These are phyloP conservation scores for Aureobasidium sp. DNA, from an alignment of 2,329 filamentous ascomycete genomes.

Conservation along the genomic window DNA sequence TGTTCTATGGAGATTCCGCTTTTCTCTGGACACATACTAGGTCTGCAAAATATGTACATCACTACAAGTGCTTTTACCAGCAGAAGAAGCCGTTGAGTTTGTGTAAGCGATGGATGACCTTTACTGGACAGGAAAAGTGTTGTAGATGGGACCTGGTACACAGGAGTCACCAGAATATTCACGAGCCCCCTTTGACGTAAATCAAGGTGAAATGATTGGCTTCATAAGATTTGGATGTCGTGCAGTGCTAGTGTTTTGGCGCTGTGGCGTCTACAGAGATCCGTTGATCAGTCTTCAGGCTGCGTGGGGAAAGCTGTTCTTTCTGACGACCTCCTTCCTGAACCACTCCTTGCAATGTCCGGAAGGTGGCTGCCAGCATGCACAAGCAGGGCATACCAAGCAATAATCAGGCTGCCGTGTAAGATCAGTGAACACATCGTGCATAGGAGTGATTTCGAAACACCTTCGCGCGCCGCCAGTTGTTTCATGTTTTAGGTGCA, in stretches of 20 bases:
- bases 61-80: too few relatives aligned
- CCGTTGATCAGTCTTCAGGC: slow-evolving; percentile 5
- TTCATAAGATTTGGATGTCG: neutral
- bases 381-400: neutral
- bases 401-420: neutral
- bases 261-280: neutral
- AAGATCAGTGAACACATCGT: neutral
- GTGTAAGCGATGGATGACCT: too few relatives aligned
- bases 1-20: too few relatives aligned
- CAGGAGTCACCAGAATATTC: neutral
- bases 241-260: slow-evolving; percentile 1
- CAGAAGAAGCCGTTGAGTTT: too few relatives aligned
- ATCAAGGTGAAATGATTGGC: neutral
- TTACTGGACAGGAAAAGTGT: too few relatives aligned
- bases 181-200: neutral
- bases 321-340: slow-evolving; percentile 1
- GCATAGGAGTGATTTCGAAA: slow-evolving; percentile 8
- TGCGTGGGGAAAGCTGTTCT: neutral
- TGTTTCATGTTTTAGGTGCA: slow-evolving; percentile 13
- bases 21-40: too few relatives aligned
- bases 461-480: slow-evolving; percentile 1
- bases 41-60: too few relatives aligned
- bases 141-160: neutral
- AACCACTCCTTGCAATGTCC: slow-evolving; percentile 8
- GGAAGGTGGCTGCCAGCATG: neutral